Evolutionary conservation across 345 rosid species (phyloP), one percentile per base, ranked within the genome.

Genomic region (Corchorus capsularis): DNA sequence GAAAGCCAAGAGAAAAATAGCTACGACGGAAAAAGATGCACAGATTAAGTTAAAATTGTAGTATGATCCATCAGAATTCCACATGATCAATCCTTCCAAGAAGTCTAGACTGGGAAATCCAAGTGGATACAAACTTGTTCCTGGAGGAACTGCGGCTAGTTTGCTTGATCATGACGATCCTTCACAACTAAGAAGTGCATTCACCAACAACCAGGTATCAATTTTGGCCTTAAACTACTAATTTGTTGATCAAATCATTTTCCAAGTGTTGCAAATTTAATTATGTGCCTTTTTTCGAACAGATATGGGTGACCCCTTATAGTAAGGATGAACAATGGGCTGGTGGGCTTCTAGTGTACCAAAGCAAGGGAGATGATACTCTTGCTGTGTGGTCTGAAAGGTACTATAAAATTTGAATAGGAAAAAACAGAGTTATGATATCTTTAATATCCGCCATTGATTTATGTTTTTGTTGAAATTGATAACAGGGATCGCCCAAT

Each of bases 1-100:
- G 22, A 89, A 83, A 82, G 85, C 88, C 0, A 79, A 81, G 69
- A 73, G 85, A 45, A 75, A 78, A 10, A 49, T 81, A 16, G 97
- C 89, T 0, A 87, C 85, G 79, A 89, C 89, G n/a, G 96, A 94
- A 78, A 85, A 86, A 9, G 94, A 92, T 11, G 96, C 85, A 37
- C 90, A 84, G 61, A 83, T 94, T 47, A 85, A 89, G 85, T 88
- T 94, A 35, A 86, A 84, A 17, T 83, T 89, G 32, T n/a, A n/a
- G n/a, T 87, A 85, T 13, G 86, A 94, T 14, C 98, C 97, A 8
- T 83, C 90, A 0, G 98, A 94, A 74, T 94, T 86, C 47, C 97
- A 88, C 39, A 81, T 91, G 20, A 77, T 91, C 10, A 92, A 89
- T 65, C 88, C 96, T 37, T 81, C 83, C 16, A 84, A 75, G 71